phyloP scores from a whole-genome alignment of 371 early-diverging fungal genomes.

The Parasitella parasitica region DNA sequence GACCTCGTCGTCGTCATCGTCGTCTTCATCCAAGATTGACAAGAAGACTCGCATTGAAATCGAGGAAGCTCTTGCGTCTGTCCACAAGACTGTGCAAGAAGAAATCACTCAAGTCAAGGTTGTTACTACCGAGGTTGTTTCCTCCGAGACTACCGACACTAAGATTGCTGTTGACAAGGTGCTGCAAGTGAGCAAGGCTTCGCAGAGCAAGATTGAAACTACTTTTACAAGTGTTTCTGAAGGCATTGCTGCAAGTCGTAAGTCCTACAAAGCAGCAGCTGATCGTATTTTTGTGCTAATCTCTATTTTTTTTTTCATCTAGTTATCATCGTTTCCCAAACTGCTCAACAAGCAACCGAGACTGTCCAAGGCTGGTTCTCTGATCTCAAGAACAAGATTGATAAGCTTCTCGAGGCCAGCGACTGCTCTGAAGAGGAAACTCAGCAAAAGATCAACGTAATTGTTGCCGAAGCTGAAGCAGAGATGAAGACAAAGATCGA shows the following conservation, averaged over 20 bases:
- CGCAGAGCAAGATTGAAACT: conserved; percentile 21
- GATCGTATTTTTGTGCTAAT: not conserved
- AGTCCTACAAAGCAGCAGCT: conserved; percentile 1
- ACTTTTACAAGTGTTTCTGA: conserved; percentile 19
- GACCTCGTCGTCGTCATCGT: too few species aligned
- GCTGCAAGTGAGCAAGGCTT: conserved; percentile 9
- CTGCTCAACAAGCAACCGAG: conserved; percentile 24
- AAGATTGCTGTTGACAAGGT: conserved; percentile 18
- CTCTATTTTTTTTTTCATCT: not conserved
- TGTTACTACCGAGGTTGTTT: conserved; percentile 14
- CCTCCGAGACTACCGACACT: conserved; percentile 3
- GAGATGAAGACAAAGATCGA: conserved; percentile 30
- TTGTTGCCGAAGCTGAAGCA: conserved; percentile 28
- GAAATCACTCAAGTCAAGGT: conserved; percentile 26
- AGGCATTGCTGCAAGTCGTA: conserved; percentile 21
- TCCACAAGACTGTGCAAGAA: conserved; percentile 27
- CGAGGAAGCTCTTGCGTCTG: conserved; percentile 16
- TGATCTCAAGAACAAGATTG: conserved; percentile 6
- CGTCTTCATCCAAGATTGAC: conserved; percentile 24
- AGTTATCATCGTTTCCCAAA: conserved; percentile 13
- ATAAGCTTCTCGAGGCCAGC: conserved; percentile 17
- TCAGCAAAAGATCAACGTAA: conserved; percentile 14
- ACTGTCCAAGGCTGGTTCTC: conserved; percentile 24
- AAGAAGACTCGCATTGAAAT: conserved; percentile 23
- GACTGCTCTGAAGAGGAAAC: conserved; percentile 22